These are phyloP conservation scores for Morella rubra DNA, from an alignment of 306 rosid species.

Conservation along the genomic window DNA sequence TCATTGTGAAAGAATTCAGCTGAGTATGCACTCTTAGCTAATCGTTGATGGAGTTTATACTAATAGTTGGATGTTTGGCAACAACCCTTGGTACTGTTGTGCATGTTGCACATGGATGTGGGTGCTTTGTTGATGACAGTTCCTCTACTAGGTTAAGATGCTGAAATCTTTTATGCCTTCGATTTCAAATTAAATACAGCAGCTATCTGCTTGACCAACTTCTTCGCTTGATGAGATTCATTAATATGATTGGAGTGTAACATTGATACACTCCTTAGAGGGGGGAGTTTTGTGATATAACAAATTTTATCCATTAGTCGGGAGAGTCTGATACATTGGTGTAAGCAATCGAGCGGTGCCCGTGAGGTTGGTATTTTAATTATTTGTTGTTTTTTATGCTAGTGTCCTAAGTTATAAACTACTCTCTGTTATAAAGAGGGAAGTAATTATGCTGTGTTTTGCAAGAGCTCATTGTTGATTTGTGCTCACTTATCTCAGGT, in stretches of 20 bases:
- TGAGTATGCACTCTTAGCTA: background rate
- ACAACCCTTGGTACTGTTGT: background rate
- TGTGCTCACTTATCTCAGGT: conserved; percentile 44
- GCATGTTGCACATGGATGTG: background rate
- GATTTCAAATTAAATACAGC: background rate
- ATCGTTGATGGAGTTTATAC: background rate
- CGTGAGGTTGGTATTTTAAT: no score
- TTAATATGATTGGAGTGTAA: background rate
- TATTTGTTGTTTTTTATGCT: background rate
- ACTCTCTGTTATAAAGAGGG: background rate
- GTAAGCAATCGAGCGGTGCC: no score
- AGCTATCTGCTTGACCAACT: background rate
- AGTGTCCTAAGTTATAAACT: background rate
- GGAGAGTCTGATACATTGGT: no score
- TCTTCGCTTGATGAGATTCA: background rate
- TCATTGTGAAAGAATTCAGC: background rate
- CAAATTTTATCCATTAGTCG: no score
- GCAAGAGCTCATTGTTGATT: conserved; percentile 26
- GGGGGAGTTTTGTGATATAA: background rate
- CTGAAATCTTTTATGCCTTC: background rate
- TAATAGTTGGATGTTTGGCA: background rate
- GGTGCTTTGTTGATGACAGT: background rate
- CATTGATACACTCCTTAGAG: background rate
- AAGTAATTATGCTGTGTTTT: conserved; percentile 1
- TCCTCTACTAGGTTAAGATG: background rate